phyloP scores from a whole-genome alignment of 2,329 filamentous ascomycete genomes.

The Didymella segeticola region DNA sequence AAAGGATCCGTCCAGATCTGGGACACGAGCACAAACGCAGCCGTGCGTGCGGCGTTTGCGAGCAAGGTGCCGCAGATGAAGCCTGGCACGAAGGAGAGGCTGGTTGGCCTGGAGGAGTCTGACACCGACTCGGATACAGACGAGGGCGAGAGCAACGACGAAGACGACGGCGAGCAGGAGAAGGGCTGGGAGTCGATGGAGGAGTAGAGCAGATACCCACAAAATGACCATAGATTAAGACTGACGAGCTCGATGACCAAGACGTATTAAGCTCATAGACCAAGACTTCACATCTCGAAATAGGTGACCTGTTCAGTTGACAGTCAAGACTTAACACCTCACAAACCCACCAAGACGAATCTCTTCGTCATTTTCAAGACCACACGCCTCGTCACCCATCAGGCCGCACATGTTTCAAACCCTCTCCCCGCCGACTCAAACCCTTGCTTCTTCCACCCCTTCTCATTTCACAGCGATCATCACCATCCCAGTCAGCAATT shows the following conservation, averaged over 20 bases:
- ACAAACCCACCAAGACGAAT: no score
- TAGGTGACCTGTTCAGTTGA: no score
- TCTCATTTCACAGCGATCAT: conserved; percentile 16
- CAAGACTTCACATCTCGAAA: no score
- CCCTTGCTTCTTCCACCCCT: conserved; percentile 19
- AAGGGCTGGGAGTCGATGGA: conserved; percentile 53
- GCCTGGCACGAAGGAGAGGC: conserved; percentile 72
- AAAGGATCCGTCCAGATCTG: conserved; percentile 92
- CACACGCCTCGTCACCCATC: conserved; percentile 3
- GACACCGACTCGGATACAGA: conserved; percentile 68
- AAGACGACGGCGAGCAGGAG: conserved; percentile 38
- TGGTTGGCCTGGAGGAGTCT: conserved; percentile 73
- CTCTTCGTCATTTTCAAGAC: conserved; percentile 1
- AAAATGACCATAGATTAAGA: conserved; percentile 4
- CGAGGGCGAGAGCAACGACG: conserved; percentile 54
- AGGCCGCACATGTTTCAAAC: conserved; percentile 19
- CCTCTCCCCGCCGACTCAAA: conserved; percentile 5
- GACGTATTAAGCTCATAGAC: no score
- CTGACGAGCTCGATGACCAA: no score
- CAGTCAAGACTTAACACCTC: background rate
- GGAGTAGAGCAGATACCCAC: conserved; percentile 50
- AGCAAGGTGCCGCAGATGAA: conserved; percentile 67
- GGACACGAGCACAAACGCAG: conserved; percentile 93
- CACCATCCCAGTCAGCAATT: background rate
- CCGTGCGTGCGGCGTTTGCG: conserved; percentile 84